Conservation (phyloP, 208 protist genomes). For the Acanthamoeba quina region DNA sequence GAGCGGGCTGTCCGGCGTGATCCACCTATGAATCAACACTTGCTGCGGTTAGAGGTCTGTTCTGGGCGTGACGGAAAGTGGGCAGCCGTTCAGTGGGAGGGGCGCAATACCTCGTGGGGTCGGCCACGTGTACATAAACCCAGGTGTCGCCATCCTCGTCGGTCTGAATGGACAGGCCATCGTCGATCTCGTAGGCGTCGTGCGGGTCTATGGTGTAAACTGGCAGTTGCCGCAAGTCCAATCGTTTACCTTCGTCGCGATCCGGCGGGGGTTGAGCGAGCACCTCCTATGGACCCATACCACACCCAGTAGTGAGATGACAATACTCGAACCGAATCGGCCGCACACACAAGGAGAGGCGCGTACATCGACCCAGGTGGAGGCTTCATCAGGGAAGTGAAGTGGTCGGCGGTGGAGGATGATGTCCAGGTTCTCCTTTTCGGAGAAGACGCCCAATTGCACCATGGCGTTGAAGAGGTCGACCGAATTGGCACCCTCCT, state of each 20-base stretch:
- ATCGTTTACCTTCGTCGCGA: neutral
- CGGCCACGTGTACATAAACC: constrained; percentile 52
- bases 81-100: neutral
- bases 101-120: constrained; percentile 27
- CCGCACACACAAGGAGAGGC: neutral
- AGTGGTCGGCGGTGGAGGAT: constrained; percentile 18
- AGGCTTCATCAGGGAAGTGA: constrained; percentile 32
- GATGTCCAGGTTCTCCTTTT: constrained; percentile 55
- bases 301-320: neutral
- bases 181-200: constrained; percentile 53
- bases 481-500: neutral
- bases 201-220: constrained; percentile 30
- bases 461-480: constrained; percentile 42
- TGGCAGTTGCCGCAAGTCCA: constrained; percentile 3
- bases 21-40: neutral
- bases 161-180: neutral
- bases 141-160: constrained; percentile 16
- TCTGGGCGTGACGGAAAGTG: neutral
- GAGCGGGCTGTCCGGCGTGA: neutral
- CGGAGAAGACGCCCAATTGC: neutral
- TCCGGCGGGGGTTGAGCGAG: constrained; percentile 33
- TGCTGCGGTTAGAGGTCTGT: neutral
- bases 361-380: constrained; percentile 3
- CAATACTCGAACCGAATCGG: neutral
- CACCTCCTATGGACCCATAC: neutral